phyloP scores from a whole-genome alignment of 2,329 filamentous ascomycete species.

The Fusarium oxysporum region DNA sequence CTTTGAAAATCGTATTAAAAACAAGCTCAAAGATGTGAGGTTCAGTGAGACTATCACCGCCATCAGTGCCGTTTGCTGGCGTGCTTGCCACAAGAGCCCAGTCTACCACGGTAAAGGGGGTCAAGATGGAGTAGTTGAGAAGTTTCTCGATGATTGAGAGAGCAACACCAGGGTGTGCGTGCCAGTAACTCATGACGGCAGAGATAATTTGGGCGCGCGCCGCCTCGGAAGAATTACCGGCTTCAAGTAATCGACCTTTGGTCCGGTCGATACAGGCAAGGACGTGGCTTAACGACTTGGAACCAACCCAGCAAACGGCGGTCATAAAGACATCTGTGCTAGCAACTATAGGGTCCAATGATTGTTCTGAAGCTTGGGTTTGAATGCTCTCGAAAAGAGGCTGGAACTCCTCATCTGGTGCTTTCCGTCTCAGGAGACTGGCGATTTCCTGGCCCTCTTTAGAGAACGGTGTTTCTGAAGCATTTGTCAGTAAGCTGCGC shows the following conservation, averaged over 20 bases:
- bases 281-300: conserved; percentile 95
- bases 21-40: conserved; percentile 91
- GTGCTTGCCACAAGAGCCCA: conserved; percentile 80
- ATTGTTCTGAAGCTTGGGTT: conserved; percentile 76
- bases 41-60: conserved; percentile 76
- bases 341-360: conserved; percentile 82
- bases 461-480: conserved; percentile 79
- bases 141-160: conserved; percentile 96
- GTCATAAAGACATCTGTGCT: conserved; percentile 96
- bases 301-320: conserved; percentile 90
- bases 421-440: conserved; percentile 83
- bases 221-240: conserved; percentile 78
- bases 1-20: conserved; percentile 87
- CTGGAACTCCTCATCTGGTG: conserved; percentile 87
- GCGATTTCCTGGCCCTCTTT: conserved; percentile 87
- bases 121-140: conserved; percentile 95
- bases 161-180: conserved; percentile 89
- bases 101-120: conserved; percentile 84
- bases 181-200: conserved; percentile 93
- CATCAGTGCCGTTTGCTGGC: conserved; percentile 61
- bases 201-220: conserved; percentile 90
- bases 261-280: conserved; percentile 95
- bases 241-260: conserved; percentile 86
- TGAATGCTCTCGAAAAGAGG: conserved; percentile 84
- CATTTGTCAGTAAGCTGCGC: not conserved